These are phyloP conservation scores for Macrotyloma uniflorum DNA, from an alignment of 306 rosid species.

Conservation along the genomic window DNA sequence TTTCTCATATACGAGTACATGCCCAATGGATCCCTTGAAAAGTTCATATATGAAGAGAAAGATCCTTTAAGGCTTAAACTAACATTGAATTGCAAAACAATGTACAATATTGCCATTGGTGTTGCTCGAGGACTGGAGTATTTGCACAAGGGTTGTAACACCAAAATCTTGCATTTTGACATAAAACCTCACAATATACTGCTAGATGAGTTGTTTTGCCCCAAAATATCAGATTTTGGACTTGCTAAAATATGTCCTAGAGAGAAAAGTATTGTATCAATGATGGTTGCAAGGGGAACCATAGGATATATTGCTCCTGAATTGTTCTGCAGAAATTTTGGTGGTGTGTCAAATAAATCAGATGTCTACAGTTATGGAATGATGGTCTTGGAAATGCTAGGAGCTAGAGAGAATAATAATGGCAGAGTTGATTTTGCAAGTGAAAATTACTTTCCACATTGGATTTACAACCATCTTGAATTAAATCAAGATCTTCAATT, in stretches of 20 bases:
- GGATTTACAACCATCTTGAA: constrained; percentile 45
- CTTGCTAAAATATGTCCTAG: constrained; percentile 41
- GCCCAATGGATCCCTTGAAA: constrained; percentile 21
- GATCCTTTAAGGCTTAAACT: background rate
- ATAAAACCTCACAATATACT: constrained; percentile 42
- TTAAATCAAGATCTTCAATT: constrained; percentile 24
- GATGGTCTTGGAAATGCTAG: constrained; percentile 42
- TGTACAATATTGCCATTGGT: constrained; percentile 11
- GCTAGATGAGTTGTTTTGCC: constrained; percentile 26
- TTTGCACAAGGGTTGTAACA: constrained; percentile 28
- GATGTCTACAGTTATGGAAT: constrained; percentile 47
- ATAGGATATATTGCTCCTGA: constrained; percentile 30
- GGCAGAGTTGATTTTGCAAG: background rate
- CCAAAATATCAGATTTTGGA: constrained; percentile 46
- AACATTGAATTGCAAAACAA: constrained; percentile 20
- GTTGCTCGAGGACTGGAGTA: constrained; percentile 22
- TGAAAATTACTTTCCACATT: constrained; percentile 38
- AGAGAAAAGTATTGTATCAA: constrained; percentile 26
- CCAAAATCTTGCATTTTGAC: constrained; percentile 47
- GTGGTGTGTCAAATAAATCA: constrained; percentile 14
- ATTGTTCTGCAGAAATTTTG: constrained; percentile 13
- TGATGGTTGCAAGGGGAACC: constrained; percentile 40
- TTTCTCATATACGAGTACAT: constrained; percentile 41
- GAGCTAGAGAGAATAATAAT: constrained; percentile 30
- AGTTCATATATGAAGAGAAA: constrained; percentile 11